These are phyloP conservation scores for Sporothrix pseudoabietina DNA, from an alignment of 2,329 filamentous ascomycete genomes.

Conservation along the genomic window DNA sequence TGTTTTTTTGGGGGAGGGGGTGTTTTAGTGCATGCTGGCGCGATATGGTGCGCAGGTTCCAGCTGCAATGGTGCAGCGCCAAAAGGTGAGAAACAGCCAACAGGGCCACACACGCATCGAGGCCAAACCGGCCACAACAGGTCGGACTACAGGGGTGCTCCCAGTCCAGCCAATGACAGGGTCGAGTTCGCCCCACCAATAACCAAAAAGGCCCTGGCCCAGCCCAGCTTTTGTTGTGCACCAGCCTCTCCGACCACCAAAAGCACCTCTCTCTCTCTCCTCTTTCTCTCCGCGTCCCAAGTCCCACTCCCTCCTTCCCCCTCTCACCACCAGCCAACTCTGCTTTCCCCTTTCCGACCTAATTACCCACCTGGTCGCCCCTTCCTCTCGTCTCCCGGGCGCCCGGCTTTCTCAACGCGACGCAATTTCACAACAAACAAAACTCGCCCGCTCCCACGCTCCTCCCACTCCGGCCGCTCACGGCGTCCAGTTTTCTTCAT, in stretches of 20 bases:
- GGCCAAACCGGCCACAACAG: slow-evolving; percentile 3
- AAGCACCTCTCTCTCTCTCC: background rate
- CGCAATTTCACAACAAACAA: slow-evolving; percentile 34
- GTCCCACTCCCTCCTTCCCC: slow-evolving; percentile 18
- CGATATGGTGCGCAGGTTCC: slow-evolving; percentile 19
- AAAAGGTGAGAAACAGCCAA: background rate
- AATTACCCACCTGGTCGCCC: slow-evolving; percentile 22
- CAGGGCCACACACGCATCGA: background rate
- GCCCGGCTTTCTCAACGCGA: slow-evolving; percentile 33
- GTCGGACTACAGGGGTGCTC: slow-evolving; percentile 17
- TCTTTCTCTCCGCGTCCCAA: slow-evolving; percentile 7
- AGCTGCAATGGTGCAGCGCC: slow-evolving; percentile 18
- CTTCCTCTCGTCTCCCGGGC: slow-evolving; percentile 33
- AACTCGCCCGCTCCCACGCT: slow-evolving; percentile 28
- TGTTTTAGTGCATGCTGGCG: background rate
- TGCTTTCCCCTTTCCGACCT: slow-evolving; percentile 24
- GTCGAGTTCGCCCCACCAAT: background rate
- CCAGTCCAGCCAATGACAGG: background rate
- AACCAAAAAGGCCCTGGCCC: background rate
- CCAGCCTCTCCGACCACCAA: slow-evolving; percentile 11
- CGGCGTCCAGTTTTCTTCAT: slow-evolving; percentile 31
- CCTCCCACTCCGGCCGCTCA: slow-evolving; percentile 29
- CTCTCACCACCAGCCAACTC: slow-evolving; percentile 27
- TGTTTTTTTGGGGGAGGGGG: background rate
- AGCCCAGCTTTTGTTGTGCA: slow-evolving; percentile 26